Base-by-base conservation (phyloP, 371 early-diverging fungal genomes). In the Gilbertella persicaria region DNA sequence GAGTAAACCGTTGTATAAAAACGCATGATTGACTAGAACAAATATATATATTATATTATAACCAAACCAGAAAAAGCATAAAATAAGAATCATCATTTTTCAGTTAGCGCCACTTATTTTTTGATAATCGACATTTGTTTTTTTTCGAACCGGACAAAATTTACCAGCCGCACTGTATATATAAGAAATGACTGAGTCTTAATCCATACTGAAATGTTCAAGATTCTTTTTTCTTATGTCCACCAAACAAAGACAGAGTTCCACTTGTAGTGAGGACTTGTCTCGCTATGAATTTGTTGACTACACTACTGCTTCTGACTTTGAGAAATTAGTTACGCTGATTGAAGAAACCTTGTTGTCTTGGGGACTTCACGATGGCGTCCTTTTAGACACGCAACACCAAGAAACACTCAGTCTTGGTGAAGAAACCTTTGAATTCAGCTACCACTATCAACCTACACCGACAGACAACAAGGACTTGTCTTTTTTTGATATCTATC, bases 201-300 rank as follows among this genome's bases (percentile, higher is more conserved):
- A n/a, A n/a, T n/a, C n/a, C n/a, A n/a, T n/a, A n/a, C n/a, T n/a
- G n/a, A n/a, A n/a, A n/a, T n/a, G n/a, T n/a, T n/a, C n/a, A n/a
- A n/a, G n/a, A n/a, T 10, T 39, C 21, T 39, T 39, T 39, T 16
- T 39, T 39, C 5, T 39, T 39, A 46, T 46, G 46, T 46, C 46
- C 20, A 53, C 37, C 5, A 61, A 61, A 41, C 36, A 52, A 47
- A 35, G 61, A 50, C 61, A 61, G 29, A 61, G 55, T 24, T 61
- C 61, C 14, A 12, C 54, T 1, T 51, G 50, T 13, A 64, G 51
- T 26, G 64, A 58, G 7, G 64, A 64, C 2, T 17, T 58, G 14
- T 54, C 60, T 4, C 50, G 51, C 5, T 90, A 85, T 64, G 89
- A 89, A 51, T 84, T 90, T 39, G 86, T 89, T 6, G 89, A 88